Evolutionary conservation across 108 stramenopile species (phyloP), one percentile per base, ranked within the genome.

Genomic region (Stephanodiscus minutulus): DNA sequence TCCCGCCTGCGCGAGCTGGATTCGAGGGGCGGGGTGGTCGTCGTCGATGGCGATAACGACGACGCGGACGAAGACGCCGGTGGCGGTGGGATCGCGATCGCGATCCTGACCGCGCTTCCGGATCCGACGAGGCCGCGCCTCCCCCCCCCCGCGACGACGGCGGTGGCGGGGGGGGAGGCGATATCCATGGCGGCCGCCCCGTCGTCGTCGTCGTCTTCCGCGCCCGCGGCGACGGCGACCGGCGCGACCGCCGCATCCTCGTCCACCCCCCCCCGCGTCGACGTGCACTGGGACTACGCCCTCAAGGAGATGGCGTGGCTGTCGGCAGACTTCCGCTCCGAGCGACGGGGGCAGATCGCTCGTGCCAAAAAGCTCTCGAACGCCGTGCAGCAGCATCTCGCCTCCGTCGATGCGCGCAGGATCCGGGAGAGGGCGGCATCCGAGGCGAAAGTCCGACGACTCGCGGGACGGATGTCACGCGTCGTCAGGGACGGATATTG

Each of bases 221-320:
- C 39, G 13, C 13, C 15, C 12, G 13, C 13, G 43, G 11, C 39
- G 39, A 39, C 39, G 39, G 39, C 39, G 39, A 9, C 39, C 10
- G 39, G 11, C 39, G 39, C 7, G 3, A 8, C 39, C 8, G 8
- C 39, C 39, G 3, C 22, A 29, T 15, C 49, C n/a, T 52, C 62
- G 48, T 73, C 58, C 39, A 36, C 27, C 76, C 25, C 39, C 33
- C 76, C 80, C 59, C 86, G 88, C 61, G 73, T 76, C 15, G 88
- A 91, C 68, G 81, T 78, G 37, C 93, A 94, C 62, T 88, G 88
- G 85, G 91, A 91, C 65, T 94, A 83, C 82, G 70, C 88, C 46
- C 79, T 90, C 73, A 94, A 94, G 70, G 86, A 87, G 76, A 66
- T 85, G 58, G 61, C 67, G 31, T 87, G 85, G 82, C 84, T 94